phyloP scores from a whole-genome alignment of 805 yeast genomes.

The Candida qinlingensis region DNA sequence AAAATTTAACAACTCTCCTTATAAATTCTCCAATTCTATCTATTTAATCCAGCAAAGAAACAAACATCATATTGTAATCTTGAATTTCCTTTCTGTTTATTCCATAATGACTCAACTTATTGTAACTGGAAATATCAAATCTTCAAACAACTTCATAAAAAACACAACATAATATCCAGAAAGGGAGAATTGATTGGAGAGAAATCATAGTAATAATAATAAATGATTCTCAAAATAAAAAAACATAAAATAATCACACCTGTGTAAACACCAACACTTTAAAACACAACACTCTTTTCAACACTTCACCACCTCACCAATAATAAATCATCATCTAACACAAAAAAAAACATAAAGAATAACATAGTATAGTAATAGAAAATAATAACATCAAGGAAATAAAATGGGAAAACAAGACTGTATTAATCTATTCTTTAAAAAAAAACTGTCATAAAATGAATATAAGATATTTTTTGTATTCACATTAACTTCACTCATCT shows the following conservation, averaged over 20 bases:
- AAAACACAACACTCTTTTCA: background rate
- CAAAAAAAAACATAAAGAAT: background rate
- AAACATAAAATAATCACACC: background rate
- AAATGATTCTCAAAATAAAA: background rate
- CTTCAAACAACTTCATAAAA: background rate
- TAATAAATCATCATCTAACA: too few species aligned
- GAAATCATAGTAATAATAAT: conserved; percentile 1
- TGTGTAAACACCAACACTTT: too few species aligned
- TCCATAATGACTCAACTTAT: too few species aligned
- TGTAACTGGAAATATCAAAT: background rate
- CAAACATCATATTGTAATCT: too few species aligned
- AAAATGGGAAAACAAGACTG: too few species aligned
- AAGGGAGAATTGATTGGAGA: background rate
- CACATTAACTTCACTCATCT: background rate
- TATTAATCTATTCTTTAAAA: background rate
- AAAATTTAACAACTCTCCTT: too few species aligned
- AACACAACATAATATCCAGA: background rate
- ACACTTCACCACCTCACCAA: background rate
- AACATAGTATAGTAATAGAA: too few species aligned
- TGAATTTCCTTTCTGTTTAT: too few species aligned
- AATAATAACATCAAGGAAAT: too few species aligned
- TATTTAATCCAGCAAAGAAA: too few species aligned
- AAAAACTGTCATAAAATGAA: background rate
- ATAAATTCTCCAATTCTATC: too few species aligned
- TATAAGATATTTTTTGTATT: background rate